A percentile compares a stretch with the other conserved stretches of the same genome.
These are phyloP conservation scores for Diplosphaera chodatii DNA, from an alignment of 139 green algal species.

Conservation along the genomic window DNA sequence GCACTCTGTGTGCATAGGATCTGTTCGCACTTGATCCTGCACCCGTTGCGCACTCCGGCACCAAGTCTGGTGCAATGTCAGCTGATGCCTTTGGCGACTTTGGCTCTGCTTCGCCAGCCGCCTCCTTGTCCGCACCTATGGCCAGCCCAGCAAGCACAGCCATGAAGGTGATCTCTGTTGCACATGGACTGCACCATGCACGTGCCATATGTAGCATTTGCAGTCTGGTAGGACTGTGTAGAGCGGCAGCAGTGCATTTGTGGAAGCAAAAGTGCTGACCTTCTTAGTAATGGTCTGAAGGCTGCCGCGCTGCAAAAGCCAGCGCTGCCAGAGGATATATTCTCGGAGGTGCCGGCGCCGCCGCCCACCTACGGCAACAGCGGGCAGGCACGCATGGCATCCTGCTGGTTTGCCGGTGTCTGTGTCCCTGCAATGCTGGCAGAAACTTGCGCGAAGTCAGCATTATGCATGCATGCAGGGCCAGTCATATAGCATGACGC, in stretches of 20 bases:
- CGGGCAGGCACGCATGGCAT: no score
- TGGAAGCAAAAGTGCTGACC: no score
- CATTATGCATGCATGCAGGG: no score
- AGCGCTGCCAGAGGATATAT: conserved; percentile 37
- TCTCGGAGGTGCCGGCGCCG: conserved; percentile 7
- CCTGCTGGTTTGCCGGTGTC: background rate
- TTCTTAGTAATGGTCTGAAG: no score
- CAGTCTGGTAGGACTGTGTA: no score
- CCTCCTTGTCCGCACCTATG: background rate
- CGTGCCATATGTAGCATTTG: no score
- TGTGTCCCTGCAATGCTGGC: no score
- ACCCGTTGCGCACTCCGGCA: background rate
- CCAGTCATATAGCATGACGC: no score
- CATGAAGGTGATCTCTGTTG: background rate
- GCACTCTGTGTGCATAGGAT: background rate
- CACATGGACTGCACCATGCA: no score
- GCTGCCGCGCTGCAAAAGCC: background rate
- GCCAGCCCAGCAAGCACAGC: conserved; percentile 1
- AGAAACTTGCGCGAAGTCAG: no score
- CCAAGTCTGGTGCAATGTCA: no score
- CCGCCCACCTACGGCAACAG: background rate
- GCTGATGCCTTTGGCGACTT: conserved; percentile 15
- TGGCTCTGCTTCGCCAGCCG: background rate
- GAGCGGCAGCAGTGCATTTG: no score
- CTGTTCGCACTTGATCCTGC: background rate